Conservation (phyloP, 2,329 filamentous ascomycete species). For the Xylaria sp. region DNA sequence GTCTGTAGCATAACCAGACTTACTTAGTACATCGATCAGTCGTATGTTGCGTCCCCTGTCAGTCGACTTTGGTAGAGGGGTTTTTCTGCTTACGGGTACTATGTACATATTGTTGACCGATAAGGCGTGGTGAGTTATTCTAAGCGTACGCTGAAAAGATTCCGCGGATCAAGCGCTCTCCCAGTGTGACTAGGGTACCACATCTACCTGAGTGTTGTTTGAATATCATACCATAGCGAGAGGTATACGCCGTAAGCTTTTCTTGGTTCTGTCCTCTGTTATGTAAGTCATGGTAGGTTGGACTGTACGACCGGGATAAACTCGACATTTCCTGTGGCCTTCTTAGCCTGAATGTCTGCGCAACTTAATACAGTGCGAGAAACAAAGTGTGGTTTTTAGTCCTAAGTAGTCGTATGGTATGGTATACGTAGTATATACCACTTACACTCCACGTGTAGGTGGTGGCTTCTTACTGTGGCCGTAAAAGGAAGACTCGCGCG, state of each 20-base stretch:
- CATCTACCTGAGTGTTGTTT: too few species aligned
- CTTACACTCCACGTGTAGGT: too few species aligned
- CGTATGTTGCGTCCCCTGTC: conserved; percentile 11
- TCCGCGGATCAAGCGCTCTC: too few species aligned
- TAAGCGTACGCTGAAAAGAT: too few species aligned
- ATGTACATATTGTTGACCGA: background rate
- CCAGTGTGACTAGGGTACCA: too few species aligned
- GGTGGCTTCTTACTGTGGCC: background rate
- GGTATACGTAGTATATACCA: too few species aligned
- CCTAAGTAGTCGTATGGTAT: too few species aligned
- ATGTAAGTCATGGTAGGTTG: too few species aligned
- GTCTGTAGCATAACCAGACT: conserved; percentile 9
- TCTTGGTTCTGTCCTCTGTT: too few species aligned
- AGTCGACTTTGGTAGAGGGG: background rate
- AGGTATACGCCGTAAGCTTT: background rate
- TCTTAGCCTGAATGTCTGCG: background rate
- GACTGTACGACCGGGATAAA: background rate
- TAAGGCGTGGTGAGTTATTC: background rate
- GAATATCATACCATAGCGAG: background rate
- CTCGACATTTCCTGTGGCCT: background rate
- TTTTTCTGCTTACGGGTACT: background rate
- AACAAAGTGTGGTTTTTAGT: background rate
- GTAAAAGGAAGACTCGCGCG: background rate
- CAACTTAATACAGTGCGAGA: conserved; percentile 1
- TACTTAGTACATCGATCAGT: too few species aligned